Base-by-base conservation (phyloP, 768 basidiomycete genomes). In the Tylopilus plumbeoviolaceoides region DNA sequence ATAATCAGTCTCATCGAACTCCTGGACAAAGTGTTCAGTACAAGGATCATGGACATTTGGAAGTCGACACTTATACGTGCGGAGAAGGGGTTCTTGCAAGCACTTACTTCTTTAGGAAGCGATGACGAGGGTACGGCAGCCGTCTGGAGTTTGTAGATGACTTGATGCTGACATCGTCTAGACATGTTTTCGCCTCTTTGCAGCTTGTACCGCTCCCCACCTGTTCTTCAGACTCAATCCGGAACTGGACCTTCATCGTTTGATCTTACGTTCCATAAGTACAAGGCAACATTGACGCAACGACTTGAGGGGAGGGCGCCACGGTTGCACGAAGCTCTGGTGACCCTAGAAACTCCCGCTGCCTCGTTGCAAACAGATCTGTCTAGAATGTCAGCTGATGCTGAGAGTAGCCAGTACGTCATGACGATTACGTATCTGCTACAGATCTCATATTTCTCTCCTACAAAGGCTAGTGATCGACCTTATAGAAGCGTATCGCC, bases 291-390 rank as follows among this genome's bases (percentile, higher is more conserved):
- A 4, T 63, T 93, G 33, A 81, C 76, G 50, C 78, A 78, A 41
- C 87, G 86, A 55, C 70, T 91, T n/a, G 59, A 76, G 20, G 82
- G 84, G 18, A 80, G 89, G 36, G 85, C 86, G 11, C 73, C 80
- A 1, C 66, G 81, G 40, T 68, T 91, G 25, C 77, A 89, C 52
- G 70, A 75, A 20, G 75, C 87, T 12, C 64, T 92, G 53, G 68
- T 65, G 8, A 74, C 71, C 3, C 70, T 91, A 11, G 90, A 93
- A 56, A 74, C 70, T 30, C 80, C 80, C 58, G 83, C 85, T 14
- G 62, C 72, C 41, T 70, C 73, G 12, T 71, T 91, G 42, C 80
- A 83, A 53, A 71, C 76, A 18, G 89, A 93, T 64, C 70, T 90
- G 35, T 58, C 68, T 3, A 71, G 70, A 48, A 75, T 78, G 46